Percentiles rank a stretch among this genome's conserved stretches.
Conservation (phyloP, 345 rosid species). For the Populus pruinosa region DNA sequence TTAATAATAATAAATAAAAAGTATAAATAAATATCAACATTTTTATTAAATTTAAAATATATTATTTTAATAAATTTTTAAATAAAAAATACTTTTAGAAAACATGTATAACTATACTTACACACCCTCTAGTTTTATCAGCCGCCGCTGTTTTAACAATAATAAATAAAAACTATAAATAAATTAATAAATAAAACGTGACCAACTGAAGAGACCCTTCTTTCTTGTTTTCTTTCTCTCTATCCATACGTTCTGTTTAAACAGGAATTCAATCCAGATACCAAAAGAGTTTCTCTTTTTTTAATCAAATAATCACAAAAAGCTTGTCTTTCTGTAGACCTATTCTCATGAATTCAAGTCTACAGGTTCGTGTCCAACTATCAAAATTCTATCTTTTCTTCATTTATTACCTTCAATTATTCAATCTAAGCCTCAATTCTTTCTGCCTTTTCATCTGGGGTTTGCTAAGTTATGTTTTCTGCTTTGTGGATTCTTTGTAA, state of each 20-base stretch:
- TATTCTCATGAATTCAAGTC: constrained; percentile 11
- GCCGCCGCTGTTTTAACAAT: neutral
- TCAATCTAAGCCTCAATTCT: neutral
- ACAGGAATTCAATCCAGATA: neutral
- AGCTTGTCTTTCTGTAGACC: neutral
- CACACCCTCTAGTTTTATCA: neutral
- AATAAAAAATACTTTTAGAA: too few species aligned
- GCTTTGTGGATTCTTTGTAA: constrained; percentile 8
- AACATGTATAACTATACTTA: too few species aligned
- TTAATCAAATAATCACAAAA: neutral
- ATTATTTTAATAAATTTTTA: too few species aligned
- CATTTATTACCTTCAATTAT: neutral
- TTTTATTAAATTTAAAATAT: too few species aligned
- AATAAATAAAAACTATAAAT: constrained; percentile 14
- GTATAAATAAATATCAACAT: too few species aligned
- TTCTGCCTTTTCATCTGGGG: neutral
- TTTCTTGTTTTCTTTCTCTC: neutral
- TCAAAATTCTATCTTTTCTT: neutral
- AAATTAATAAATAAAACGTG: neutral
- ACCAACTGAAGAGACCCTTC: neutral
- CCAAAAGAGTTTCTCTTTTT: neutral
- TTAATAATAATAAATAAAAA: too few species aligned
- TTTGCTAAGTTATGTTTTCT: neutral
- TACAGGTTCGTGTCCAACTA: constrained; percentile 1
- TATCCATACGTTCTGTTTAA: constrained; percentile 7